Evolutionary conservation across 1,284 basidiomycete species (phyloP), one percentile per base, ranked within the genome.

Genomic region (Fomitiporia mediterranea): DNA sequence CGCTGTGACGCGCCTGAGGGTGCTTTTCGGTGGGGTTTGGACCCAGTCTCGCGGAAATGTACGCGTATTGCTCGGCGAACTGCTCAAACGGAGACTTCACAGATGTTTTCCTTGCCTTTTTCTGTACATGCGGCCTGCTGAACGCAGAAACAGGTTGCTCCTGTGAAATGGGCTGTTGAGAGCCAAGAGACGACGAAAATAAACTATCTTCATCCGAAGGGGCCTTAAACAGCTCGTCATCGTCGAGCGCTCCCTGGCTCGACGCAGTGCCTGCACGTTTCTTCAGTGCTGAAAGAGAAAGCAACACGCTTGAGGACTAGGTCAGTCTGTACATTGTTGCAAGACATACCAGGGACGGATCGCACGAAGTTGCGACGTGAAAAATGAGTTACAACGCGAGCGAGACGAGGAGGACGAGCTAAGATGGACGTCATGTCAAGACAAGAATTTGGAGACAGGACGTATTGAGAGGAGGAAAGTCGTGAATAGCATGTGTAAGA

Each of bases 11-110:
- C 5, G 47, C 42, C 34, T 55, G 57, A 2, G 57, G 57, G 17
- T 55, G 53, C 4, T 5, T 46, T 9, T 23, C 39, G 2, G 19
- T 30, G n/a, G 57, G 53, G 5, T 32, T 48, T 9, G 53, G 53
- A 17, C 57, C 53, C 9, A 59, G 27, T 2, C 57, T 47, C 2
- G 43, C 53, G 8, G 21, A 17, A 9, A 59, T 21, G 28, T 51
- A 59, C 13, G 48, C 34, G n/a, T 51, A 46, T 15, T 59, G 57
- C 21, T 59, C 53, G 28, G 51, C 53, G 27, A 59, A 59, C 7
- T 32, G 28, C 17, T 53, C 53, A 4, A 30, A 27, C 17, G 35
- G 28, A 4, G 44, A 42, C 15, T 13, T 21, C 25, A 2, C 27
- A 19, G 30, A n/a, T n/a, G 35, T 27, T 27, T 55, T 28, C n/a